Percentiles rank a stretch among this genome's conserved stretches.
phyloP scores from a whole-genome alignment of 768 basidiomycete genomes.

The Mycena indigotica region DNA sequence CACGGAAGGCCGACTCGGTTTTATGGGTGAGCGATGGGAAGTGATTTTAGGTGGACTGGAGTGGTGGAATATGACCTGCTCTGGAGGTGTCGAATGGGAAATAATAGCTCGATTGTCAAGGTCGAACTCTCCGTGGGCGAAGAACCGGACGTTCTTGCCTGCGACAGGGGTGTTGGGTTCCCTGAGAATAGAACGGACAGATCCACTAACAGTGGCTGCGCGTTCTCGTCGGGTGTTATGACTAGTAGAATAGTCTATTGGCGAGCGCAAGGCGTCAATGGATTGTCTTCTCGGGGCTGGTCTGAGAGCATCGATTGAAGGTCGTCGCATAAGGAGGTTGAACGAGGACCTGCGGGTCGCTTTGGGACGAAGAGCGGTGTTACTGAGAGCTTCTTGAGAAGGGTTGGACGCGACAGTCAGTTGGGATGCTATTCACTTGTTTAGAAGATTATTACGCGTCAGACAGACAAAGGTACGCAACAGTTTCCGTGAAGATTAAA shows the following conservation, averaged over 20 bases:
- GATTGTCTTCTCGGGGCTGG: conserved; percentile 31
- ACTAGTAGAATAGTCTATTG: conserved; percentile 30
- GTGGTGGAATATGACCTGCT: conserved; percentile 31
- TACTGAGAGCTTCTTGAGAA: conserved; percentile 19
- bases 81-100: conserved; percentile 24
- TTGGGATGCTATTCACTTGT: conserved; percentile 19
- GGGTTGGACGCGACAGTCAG: conserved; percentile 18
- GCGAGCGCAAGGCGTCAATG: conserved; percentile 36
- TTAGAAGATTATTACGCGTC: conserved; percentile 30
- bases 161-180: conserved; percentile 72
- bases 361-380: conserved; percentile 14
- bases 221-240: conserved; percentile 8
- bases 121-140: conserved; percentile 67
- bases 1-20: conserved; percentile 43
- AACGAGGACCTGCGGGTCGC: conserved; percentile 20
- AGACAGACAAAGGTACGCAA: conserved; percentile 30
- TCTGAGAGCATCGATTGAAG: conserved; percentile 35
- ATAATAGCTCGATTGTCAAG: conserved; percentile 50
- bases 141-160: conserved; percentile 76
- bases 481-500: conserved; percentile 40
- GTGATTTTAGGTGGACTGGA: conserved; percentile 25
- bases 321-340: conserved; percentile 26
- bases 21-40: conserved; percentile 36
- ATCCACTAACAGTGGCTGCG: conserved; percentile 24
- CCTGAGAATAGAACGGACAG: conserved; percentile 71